A percentile compares a stretch with the other conserved stretches of the same genome.
These are phyloP conservation scores for Agaricus subrufescens DNA, from an alignment of 768 basidiomycete genomes.

Conservation along the genomic window DNA sequence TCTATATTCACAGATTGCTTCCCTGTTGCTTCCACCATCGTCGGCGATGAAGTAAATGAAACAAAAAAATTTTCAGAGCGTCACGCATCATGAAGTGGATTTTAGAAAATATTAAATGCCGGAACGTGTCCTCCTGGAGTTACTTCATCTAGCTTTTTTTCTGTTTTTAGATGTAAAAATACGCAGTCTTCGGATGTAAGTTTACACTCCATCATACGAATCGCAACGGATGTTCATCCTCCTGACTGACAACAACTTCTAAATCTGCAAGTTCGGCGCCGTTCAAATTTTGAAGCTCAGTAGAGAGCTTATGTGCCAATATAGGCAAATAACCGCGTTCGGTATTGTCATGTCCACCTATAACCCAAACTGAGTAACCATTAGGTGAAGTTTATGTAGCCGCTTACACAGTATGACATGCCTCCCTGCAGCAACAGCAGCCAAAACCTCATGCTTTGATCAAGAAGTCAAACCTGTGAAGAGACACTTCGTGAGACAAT, in stretches of 20 bases:
- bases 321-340: conserved; percentile 88
- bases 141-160: background rate
- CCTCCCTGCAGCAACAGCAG: conserved; percentile 68
- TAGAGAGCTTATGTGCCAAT: conserved; percentile 58
- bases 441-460: conserved; percentile 80
- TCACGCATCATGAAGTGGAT: background rate
- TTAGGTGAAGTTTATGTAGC: conserved; percentile 23
- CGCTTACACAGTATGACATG: conserved; percentile 81
- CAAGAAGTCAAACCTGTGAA: conserved; percentile 16
- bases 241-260: conserved; percentile 67
- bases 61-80: background rate
- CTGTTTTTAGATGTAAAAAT: too few species aligned
- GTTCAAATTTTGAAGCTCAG: conserved; percentile 39
- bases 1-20: background rate
- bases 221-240: conserved; percentile 71
- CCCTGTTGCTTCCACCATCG: background rate
- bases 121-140: background rate
- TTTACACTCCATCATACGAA: conserved; percentile 41
- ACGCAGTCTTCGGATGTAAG: background rate
- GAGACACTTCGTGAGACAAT: conserved; percentile 3
- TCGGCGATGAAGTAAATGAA: background rate
- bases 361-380: conserved; percentile 16
- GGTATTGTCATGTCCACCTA: conserved; percentile 91
- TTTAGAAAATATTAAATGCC: background rate
- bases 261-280: conserved; percentile 33